These are phyloP conservation scores for Shiraia sp. DNA, from an alignment of 2,329 filamentous ascomycete species.

Conservation along the genomic window DNA sequence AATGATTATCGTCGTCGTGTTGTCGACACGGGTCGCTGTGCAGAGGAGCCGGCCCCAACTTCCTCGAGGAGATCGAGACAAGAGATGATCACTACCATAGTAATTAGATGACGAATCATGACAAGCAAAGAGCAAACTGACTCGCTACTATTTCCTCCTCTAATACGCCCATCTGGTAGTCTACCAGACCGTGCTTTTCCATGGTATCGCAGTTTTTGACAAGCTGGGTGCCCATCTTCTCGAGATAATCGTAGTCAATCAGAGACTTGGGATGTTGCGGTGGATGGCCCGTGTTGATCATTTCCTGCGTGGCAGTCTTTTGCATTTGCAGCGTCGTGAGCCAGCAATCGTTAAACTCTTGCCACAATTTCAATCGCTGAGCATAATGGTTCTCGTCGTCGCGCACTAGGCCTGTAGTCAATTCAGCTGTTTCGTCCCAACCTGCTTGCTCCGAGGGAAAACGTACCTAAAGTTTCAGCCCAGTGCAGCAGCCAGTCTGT, in stretches of 20 bases:
- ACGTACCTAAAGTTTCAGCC: constrained; percentile 68
- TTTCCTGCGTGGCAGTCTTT: constrained; percentile 68
- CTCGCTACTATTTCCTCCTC: constrained; percentile 87
- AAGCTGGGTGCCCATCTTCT: constrained; percentile 80
- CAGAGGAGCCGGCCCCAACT: constrained; percentile 35
- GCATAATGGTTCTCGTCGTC: constrained; percentile 77
- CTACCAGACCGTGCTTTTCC: constrained; percentile 89
- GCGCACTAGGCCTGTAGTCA: constrained; percentile 72
- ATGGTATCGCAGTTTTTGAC: constrained; percentile 82
- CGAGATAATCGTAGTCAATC: constrained; percentile 69
- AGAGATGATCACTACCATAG: constrained; percentile 53
- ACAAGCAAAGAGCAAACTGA: constrained; percentile 54
- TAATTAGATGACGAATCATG: constrained; percentile 6
- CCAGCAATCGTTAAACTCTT: constrained; percentile 94
- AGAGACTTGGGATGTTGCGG: constrained; percentile 64
- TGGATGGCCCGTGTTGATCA: constrained; percentile 63
- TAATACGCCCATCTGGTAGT: constrained; percentile 96
- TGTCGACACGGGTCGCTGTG: constrained; percentile 36
- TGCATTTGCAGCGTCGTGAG: constrained; percentile 81
- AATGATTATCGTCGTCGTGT: constrained; percentile 39
- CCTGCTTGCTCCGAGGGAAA: constrained; percentile 16
- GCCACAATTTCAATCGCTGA: constrained; percentile 84
- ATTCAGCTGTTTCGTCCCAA: constrained; percentile 45
- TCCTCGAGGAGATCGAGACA: constrained; percentile 59
- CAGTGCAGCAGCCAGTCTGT: constrained; percentile 70